phyloP scores from a whole-genome alignment of 169 alveolate genomes.

The Plasmodium blacklocki region DNA sequence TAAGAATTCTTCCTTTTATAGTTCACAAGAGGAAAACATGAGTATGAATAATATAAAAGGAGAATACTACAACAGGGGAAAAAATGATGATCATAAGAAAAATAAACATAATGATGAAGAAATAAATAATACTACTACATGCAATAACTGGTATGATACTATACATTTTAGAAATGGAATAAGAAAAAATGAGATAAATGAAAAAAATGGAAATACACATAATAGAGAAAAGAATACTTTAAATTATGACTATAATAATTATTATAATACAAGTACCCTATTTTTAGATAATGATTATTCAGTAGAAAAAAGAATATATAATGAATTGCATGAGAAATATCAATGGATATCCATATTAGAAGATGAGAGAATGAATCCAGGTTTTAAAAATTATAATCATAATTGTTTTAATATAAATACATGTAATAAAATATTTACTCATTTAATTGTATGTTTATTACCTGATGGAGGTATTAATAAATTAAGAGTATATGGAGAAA shows the following conservation, averaged over 20 bases:
- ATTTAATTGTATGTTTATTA: conserved; percentile 70
- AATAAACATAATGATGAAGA: not conserved
- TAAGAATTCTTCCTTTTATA: not conserved
- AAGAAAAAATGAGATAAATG: not conserved
- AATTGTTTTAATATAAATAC: conserved; percentile 76
- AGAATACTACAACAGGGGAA: not conserved
- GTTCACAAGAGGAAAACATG: not conserved
- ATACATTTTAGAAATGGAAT: not conserved
- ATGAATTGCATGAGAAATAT: conserved; percentile 65
- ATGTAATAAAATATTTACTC: conserved; percentile 76
- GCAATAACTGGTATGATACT: not conserved
- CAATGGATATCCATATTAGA: conserved; percentile 76
- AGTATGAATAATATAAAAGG: not conserved
- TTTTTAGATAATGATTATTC: conserved; percentile 72
- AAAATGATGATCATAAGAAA: conserved; percentile 9
- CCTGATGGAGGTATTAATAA: conserved; percentile 82
- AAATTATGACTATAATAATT: not conserved
- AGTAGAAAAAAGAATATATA: conserved; percentile 61
- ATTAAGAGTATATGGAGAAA: conserved; percentile 81
- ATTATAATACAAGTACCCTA: conserved; percentile 30
- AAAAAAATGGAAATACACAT: not conserved
- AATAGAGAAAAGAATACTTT: conserved; percentile 17
- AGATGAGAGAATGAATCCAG: conserved; percentile 78
- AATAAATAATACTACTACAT: not conserved
- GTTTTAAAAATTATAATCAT: conserved; percentile 72